Evolutionary conservation across 345 rosid genomes (phyloP), one percentile per base, ranked within the genome.

Genomic region (Salix purpurea): DNA sequence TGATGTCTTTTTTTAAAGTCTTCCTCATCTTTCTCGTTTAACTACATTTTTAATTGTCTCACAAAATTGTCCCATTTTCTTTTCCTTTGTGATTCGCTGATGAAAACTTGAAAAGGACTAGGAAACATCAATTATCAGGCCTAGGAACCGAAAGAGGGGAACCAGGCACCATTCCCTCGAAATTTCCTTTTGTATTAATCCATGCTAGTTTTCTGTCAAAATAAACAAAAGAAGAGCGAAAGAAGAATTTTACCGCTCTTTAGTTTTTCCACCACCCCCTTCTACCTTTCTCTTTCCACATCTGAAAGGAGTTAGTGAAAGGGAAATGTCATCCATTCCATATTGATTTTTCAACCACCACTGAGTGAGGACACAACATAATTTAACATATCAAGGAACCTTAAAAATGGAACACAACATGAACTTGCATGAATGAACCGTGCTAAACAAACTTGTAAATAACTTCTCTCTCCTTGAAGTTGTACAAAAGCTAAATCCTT

Each of bases 201-300:
- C 65, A 19, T 60, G 0, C 28, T 60, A 6, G 24, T 60, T 23
- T 60, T 6, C 10, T 58, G 62, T 18, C 4, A 58, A 46, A 71
- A 24, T 21, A 67, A 48, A 42, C 14, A 46, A 19, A 69, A 62
- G 18, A 4, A 0, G 71, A 18, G 30, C 66, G 5, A 79, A 36
- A n/a, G 61, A 60, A 36, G 65, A 32, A 32, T 64, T 76, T 76
- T 80, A 69, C 42, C 62, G 37, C 24, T 65, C 62, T 74, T 36
- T 7, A 16, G 12, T 60, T 7, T 5, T 26, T 40, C 52, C 18
- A 26, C 4, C 11, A 21, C 13, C 24, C 34, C n/a, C 21, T 28
- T 46, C 39, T 37, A 26, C 73, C 67, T 67, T 50, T 61, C 7
- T 8, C 69, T 71, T 67, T 18, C 13, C 39, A 75, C 37, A 37